A percentile compares a stretch with the other conserved stretches of the same genome.
Conservation (phyloP, 2,329 filamentous ascomycete species). For the Cladophialophora immunda region DNA sequence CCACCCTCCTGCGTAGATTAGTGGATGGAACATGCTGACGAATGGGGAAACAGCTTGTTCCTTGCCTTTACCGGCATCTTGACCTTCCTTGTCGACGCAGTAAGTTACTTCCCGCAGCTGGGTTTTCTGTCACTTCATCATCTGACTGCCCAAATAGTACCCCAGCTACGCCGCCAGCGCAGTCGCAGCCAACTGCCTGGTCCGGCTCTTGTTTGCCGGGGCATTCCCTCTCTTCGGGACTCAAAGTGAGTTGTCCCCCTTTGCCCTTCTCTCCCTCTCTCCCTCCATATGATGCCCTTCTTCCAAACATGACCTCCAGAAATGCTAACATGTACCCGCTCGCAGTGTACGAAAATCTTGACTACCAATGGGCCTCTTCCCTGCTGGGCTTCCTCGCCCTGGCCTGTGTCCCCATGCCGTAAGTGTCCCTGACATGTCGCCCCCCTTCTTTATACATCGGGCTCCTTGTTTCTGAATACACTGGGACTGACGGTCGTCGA, state of each 20-base stretch:
- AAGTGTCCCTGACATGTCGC: conserved; percentile 6
- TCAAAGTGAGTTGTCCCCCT: conserved; percentile 48
- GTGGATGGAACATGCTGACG: conserved; percentile 59
- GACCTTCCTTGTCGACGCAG: conserved; percentile 77
- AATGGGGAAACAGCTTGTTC: conserved; percentile 66
- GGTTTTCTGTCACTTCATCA: too few species aligned
- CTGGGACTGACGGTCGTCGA: not conserved
- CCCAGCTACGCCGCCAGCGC: conserved; percentile 62
- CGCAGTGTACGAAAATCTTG: conserved; percentile 55
- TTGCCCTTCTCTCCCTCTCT: not conserved
- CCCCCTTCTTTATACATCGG: too few species aligned
- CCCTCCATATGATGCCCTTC: conserved; percentile 46
- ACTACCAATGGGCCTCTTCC: conserved; percentile 57
- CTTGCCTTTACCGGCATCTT: conserved; percentile 68
- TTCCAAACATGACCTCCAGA: conserved; percentile 47
- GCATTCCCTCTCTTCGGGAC: conserved; percentile 78
- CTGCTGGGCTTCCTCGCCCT: conserved; percentile 55
- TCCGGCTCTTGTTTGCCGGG: conserved; percentile 79
- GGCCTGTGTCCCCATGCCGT: conserved; percentile 54
- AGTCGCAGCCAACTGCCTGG: conserved; percentile 82
- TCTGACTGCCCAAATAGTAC: conserved; percentile 42
- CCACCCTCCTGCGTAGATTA: conserved; percentile 52
- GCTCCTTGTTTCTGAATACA: not conserved
- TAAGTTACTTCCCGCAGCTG: not conserved
- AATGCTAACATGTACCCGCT: not conserved